Evolutionary conservation across 179 eudicot genomes (phyloP), one percentile per base, ranked within the genome.

Genomic region (Vitellaria paradoxa): DNA sequence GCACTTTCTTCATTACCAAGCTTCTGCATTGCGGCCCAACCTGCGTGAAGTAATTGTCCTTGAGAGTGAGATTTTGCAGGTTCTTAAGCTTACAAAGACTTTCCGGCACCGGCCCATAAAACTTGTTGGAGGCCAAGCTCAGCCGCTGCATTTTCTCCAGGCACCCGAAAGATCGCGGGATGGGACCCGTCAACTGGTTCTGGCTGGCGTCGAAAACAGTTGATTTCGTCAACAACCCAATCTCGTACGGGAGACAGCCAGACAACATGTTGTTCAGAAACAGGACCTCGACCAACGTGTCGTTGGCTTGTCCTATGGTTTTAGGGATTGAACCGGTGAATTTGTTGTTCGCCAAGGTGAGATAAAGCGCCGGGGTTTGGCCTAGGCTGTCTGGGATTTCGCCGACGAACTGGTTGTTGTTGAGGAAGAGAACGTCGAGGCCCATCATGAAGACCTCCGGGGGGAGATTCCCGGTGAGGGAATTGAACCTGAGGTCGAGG

Each of bases 101-200:
- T 50, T 91, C 97, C 0, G 97, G 97, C 23, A 93, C 84, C 50
- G 77, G 65, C 15, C 97, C 96, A n/a, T 56, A 83, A 1, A 93
- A 70, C 79, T 80, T 46, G 60, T 93, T 93, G 30, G 70, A 23
- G 0, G 86, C 78, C 21, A 91, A 71, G 67, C 86, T 90, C 37
- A 93, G 83, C 26, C 73, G 61, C 64, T 86, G 57, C 68, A 88
- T 76, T 8, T 50, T 81, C 56, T 74, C 30, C 67, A 93, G 72
- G 73, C 97, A 91, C 20, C 85, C 87, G 13, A 93, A 80, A 0
- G 96, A 88, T 20, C 82, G 77, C 0, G 96, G 96, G 5, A 93
- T 78, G 0, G 91, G 91, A 21, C 97, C 96, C 0, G 89, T 87
- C 55, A 93, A 30, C 21, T 12, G 23, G 52, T 93, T 93, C 12